Evolutionary conservation across 2,329 filamentous ascomycete genomes (phyloP), one percentile per base, ranked within the genome.

Genomic region (Helotiales sp.): DNA sequence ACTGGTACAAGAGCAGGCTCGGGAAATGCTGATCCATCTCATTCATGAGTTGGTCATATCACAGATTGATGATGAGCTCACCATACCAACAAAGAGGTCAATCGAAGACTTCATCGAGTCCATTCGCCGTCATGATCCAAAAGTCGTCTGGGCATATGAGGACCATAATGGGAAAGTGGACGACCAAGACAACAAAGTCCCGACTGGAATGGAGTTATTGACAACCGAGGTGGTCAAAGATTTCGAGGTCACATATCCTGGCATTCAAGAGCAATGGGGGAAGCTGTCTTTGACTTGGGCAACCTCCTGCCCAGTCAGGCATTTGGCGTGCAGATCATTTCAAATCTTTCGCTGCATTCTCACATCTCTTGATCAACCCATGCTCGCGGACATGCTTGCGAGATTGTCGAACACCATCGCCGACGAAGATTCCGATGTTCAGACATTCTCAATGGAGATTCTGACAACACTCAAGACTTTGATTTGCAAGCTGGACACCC

Each of bases 391-490:
- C 75, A 99, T 99, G 93, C 87, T 99, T 24, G 94, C 92, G 13
- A 87, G 96, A 55, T 84, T 99, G 34, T 98, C 95, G 1, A 99
- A 98, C 78, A 99, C 96, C 0, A 96, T 99, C 74, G 94, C 96
- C 0, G 95, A 98, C 71, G 93, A 97, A 73, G 93, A 97, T 75
- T 87, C 89, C 0, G 95, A 98, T 79, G 97, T 97, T 63, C 93
- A 97, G 75, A 95, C 93, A 0, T 99, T 99, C 75, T 96, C 96
- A 0, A 95, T 98, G 90, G 96, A 99, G 77, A 98, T 99, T 65
- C 80, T 99, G 62, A 97, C 94, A 0, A 99, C 96, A 0, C 79
- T 99, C 61, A 94, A 96, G 76, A 93, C 93, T 0, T 91, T 99
- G 52, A 97, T 99, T 65, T 87, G 89, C 71, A 96, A 95, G 64